Base-by-base conservation (phyloP, 495 filamentous ascomycete species). In the Trichocladium antarcticum region DNA sequence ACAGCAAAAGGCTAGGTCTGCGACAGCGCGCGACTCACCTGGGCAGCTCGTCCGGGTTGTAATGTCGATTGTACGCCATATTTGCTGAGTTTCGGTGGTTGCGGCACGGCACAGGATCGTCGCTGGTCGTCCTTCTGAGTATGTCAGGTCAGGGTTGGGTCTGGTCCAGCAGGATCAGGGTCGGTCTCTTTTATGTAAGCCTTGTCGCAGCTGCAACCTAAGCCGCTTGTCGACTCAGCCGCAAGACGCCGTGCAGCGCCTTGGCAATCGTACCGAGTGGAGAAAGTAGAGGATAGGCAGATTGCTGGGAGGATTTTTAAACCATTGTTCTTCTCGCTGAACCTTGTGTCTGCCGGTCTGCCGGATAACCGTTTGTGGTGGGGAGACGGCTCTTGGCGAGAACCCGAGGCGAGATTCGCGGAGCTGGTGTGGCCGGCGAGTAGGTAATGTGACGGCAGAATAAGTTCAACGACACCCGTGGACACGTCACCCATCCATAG, bases 21-120 rank as follows among this genome's bases (percentile, higher is more conserved):
- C 43, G 36, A n/a, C 34, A 22, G 43, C 36, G 9, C 10, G 35
- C 15, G 17, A 81, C 88, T 79, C 73, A 94, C 83, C 88, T 87
- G 65, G 92, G 92, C 50, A 98, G 80, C 67, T 88, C 87, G 71
- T 98, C 93, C n/a, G 90, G 90, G 61, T 98, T 96, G 69, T 85
- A 88, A 36, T 78, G 76, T 59, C 82, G 79, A 64, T 93, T 95
- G 76, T 98, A 97, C 27, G 92, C 92, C 92, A 97, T 98, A 20
- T 54, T 67, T 54, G 43, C 42, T 36, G 32, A 22, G 10, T 50
- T 49, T 53, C 51, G 34, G 42, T 27, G 48, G 46, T 15, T 28
- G 34, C 42, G 41, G 38, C 47, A 49, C 21, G 40, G 41, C 15
- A 46, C 28, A 17, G 17, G 44, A 54, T 57, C 40, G 57, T 51